Percentiles rank a stretch among this genome's conserved stretches.
phyloP scores from a whole-genome alignment of 2,329 filamentous ascomycete species.

The Diaporthe citrichinensis region DNA sequence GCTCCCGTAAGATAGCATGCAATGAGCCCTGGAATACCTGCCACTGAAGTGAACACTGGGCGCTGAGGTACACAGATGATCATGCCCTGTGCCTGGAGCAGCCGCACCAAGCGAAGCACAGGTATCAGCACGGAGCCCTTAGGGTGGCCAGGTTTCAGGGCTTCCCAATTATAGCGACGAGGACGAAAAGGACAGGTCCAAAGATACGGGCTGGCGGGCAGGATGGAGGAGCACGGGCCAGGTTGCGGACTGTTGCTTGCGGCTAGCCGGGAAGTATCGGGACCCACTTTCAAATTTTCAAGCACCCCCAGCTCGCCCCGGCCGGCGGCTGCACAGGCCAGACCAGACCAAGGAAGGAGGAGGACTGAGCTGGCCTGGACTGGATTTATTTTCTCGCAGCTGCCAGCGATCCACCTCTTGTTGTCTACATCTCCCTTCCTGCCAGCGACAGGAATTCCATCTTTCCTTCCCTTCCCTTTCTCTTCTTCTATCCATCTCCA shows the following conservation, averaged over 20 bases:
- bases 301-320: constrained; percentile 25
- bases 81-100: constrained; percentile 1
- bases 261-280: constrained; percentile 36
- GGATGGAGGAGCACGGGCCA: constrained; percentile 13
- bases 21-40: neutral
- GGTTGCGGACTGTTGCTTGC: constrained; percentile 2
- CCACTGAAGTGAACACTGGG: neutral
- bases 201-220: neutral
- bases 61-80: neutral
- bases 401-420: constrained; percentile 47
- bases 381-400: constrained; percentile 58
- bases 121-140: neutral
- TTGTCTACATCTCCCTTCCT: constrained; percentile 42
- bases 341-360: constrained; percentile 14
- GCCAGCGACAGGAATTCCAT: constrained; percentile 47
- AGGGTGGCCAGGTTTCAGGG: constrained; percentile 30
- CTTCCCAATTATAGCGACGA: constrained; percentile 28
- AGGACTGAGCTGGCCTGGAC: constrained; percentile 31
- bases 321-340: constrained; percentile 19
- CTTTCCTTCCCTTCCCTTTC: constrained; percentile 56
- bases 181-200: constrained; percentile 25
- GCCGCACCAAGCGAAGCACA: constrained; percentile 7
- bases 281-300: constrained; percentile 34
- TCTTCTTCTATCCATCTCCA: constrained; percentile 67
- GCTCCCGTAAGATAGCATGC: neutral